Base-by-base conservation (phyloP, 495 filamentous ascomycete genomes). In the Talaromyces liani region DNA sequence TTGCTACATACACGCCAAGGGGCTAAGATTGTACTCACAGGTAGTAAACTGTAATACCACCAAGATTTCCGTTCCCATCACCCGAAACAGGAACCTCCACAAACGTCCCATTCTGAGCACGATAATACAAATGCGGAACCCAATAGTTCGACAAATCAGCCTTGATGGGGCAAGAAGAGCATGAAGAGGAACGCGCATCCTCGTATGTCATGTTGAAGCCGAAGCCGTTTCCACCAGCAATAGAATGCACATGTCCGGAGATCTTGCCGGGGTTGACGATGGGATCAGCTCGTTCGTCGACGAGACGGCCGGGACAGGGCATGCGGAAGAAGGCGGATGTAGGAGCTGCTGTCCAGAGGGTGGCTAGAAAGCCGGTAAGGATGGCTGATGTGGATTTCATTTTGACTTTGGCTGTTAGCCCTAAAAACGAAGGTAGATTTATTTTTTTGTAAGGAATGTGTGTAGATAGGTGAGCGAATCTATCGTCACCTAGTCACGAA, bases 131-230 rank as follows among this genome's bases (percentile, higher is more conserved):
- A 41, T 73, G 72, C 2, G 91, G 88, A 55, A 86, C 82, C 91
- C 91, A 93, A 77, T 94, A 93, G 73, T 86, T 87, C 67, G 85
- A 89, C 66, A 86, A 77, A 72, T 94, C 91, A 63, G 81, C 79
- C 62, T 81, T 84, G 65, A 88, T 78, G 9, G 76, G 78, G 65
- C 88, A 86, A 9, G 87, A 86, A 58, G 86, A 87, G 75, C 91
- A 94, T 0, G 73, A 74, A 0, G 90, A 88, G 60, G 75, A 65
- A 55, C 81, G 75, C 10, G 89, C 79, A 29, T 77, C 69, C 55
- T 82, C 73, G 61, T 85, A 89, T 51, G 78, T 78, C 77, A 86
- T 87, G 53, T 72, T 79, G 68, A 88, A 77, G 62, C 82, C 80
- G 68, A 92, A 92, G 61, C 83, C 87, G 73, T 82, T 90, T 64